Evolutionary conservation across 139 green algal genomes (phyloP).

Genomic region (Ettlia oleoabundans): DNA sequence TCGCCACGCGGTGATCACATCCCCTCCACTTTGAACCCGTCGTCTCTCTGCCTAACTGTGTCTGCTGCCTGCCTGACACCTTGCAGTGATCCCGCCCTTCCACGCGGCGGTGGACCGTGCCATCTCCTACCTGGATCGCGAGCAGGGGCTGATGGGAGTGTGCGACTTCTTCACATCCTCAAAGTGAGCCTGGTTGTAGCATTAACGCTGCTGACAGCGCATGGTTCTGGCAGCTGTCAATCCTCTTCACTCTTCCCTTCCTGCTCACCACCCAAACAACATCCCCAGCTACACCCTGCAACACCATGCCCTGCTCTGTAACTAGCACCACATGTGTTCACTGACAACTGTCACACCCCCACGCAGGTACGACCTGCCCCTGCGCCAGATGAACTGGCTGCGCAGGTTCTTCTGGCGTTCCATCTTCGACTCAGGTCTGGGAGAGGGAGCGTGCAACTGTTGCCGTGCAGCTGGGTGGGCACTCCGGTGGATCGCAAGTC

Average conservation of each 20-base stretch:
- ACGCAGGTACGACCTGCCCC: slow-evolving; percentile 84
- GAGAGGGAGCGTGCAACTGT: too few relatives aligned
- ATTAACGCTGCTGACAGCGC: too few relatives aligned
- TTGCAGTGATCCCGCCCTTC: slow-evolving; percentile 97
- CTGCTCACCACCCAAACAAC: too few relatives aligned
- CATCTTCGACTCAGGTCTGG: slow-evolving; percentile 90
- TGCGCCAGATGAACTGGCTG: slow-evolving; percentile 89
- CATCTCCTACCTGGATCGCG: slow-evolving; percentile 77
- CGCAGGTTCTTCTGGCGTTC: slow-evolving; percentile 95
- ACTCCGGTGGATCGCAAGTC: too few relatives aligned
- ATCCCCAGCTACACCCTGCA: neutral
- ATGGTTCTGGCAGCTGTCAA: too few relatives aligned
- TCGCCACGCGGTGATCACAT: too few relatives aligned
- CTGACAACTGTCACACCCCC: neutral
- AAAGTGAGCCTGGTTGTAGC: slow-evolving; percentile 60
- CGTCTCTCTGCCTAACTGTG: neutral
- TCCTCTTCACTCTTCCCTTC: too few relatives aligned
- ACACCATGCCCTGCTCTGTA: neutral
- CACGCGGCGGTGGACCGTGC: slow-evolving; percentile 90
- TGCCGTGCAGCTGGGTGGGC: too few relatives aligned
- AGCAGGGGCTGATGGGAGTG: slow-evolving; percentile 88
- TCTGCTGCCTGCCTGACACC: neutral
- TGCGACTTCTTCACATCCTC: slow-evolving; percentile 92
- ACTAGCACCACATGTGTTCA: neutral
- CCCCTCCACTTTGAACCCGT: too few relatives aligned